phyloP scores from a whole-genome alignment of 345 rosid genomes.

The Brassica incana region DNA sequence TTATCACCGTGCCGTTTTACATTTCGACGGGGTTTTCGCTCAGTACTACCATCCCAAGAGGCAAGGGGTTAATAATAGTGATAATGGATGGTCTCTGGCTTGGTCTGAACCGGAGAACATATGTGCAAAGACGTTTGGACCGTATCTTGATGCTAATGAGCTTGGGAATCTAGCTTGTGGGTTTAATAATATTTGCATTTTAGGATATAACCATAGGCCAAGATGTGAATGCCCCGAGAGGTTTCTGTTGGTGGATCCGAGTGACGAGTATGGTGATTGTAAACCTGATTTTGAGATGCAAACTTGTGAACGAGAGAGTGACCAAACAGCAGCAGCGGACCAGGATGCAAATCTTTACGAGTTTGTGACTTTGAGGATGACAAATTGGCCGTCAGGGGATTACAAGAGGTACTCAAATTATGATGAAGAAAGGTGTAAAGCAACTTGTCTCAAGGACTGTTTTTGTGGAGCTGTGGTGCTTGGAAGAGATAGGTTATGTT shows the following conservation, averaged over 20 bases:
- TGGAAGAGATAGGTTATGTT: slow-evolving; percentile 32
- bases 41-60: slow-evolving; percentile 48
- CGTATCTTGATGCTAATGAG: slow-evolving; percentile 13
- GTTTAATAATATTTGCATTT: slow-evolving; percentile 50
- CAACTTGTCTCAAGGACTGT: slow-evolving; percentile 52
- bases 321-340: not conserved
- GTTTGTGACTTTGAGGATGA: slow-evolving; percentile 26
- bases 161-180: slow-evolving; percentile 58
- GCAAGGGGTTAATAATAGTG: not conserved
- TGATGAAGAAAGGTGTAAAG: slow-evolving; percentile 50
- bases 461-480: slow-evolving; percentile 55
- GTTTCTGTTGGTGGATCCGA: slow-evolving; percentile 42
- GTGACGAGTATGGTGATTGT: slow-evolving; percentile 47
- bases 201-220: slow-evolving; percentile 43
- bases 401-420: slow-evolving; percentile 35
- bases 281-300: slow-evolving; percentile 41
- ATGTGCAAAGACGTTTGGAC: slow-evolving; percentile 33
- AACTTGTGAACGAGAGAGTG: slow-evolving; percentile 30
- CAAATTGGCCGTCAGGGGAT: slow-evolving; percentile 48
- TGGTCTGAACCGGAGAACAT: slow-evolving; percentile 54
- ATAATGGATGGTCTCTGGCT: slow-evolving; percentile 23
- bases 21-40: not conserved
- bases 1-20: slow-evolving; percentile 48
- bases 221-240: slow-evolving; percentile 50
- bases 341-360: slow-evolving; percentile 34